A percentile compares a stretch with the other conserved stretches of the same genome.
Conservation (phyloP, 805 yeast genomes). For the Blastobotrys parvus region DNA sequence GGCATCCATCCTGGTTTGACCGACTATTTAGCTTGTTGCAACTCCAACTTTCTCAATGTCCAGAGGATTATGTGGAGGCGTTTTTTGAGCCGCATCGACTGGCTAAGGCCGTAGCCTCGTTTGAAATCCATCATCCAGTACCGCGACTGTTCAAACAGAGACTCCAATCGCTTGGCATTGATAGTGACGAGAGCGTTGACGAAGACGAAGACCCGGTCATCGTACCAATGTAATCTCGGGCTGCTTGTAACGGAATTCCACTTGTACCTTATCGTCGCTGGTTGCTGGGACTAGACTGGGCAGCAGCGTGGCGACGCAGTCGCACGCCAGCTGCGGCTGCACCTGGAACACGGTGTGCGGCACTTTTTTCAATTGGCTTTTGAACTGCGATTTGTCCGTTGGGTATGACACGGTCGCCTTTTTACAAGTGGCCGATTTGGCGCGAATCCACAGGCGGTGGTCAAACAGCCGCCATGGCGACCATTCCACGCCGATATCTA, state of each 20-base stretch:
- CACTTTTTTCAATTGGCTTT: no score
- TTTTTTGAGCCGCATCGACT: slow-evolving; percentile 20
- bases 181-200: no score
- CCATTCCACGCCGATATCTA: no score
- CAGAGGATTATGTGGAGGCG: slow-evolving; percentile 37
- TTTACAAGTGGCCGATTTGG: not conserved
- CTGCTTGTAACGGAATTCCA: not conserved
- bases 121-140: not conserved
- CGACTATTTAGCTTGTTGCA: slow-evolving; percentile 28
- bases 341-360: not conserved
- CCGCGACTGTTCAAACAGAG: no score
- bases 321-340: not conserved
- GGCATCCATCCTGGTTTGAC: slow-evolving; percentile 23
- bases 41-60: slow-evolving; percentile 34
- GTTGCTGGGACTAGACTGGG: not conserved
- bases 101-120: not conserved
- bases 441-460: slow-evolving; percentile 13
- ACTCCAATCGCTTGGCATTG: no score
- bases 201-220: not conserved
- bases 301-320: not conserved
- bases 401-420: not conserved
- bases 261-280: not conserved
- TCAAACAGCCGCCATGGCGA: slow-evolving; percentile 17
- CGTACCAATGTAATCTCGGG: not conserved
- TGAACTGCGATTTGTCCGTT: no score